These are phyloP conservation scores for Colletotrichum agaves DNA, from an alignment of 2,329 filamentous ascomycete genomes.

Conservation along the genomic window DNA sequence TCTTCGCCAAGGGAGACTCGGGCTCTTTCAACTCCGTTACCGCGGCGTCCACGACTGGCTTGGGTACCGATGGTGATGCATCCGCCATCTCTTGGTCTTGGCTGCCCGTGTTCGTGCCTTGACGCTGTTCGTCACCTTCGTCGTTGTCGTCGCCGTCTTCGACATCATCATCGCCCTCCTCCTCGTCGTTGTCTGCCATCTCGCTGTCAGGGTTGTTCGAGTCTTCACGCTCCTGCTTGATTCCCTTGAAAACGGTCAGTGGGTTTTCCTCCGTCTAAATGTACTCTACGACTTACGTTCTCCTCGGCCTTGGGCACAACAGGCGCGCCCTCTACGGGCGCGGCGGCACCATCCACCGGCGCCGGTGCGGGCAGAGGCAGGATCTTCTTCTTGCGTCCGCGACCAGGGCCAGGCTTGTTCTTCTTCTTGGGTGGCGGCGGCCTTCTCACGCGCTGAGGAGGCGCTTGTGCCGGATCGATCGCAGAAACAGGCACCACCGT, in stretches of 20 bases:
- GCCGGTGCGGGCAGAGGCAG: constrained; percentile 51
- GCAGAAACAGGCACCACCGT: constrained; percentile 65
- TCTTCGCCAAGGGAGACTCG: constrained; percentile 28
- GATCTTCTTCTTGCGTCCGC: constrained; percentile 84
- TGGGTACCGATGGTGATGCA: constrained; percentile 44
- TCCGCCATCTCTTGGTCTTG: constrained; percentile 48
- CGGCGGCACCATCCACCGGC: constrained; percentile 45
- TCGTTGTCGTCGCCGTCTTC: constrained; percentile 61
- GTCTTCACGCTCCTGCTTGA: constrained; percentile 57
- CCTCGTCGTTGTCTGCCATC: constrained; percentile 64
- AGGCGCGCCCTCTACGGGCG: constrained; percentile 43
- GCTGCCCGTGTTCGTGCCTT: constrained; percentile 47
- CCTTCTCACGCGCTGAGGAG: constrained; percentile 64
- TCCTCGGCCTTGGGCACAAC: constrained; percentile 34
- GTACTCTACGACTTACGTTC: constrained; percentile 37
- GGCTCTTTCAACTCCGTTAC: constrained; percentile 39
- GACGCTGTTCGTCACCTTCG: constrained; percentile 55
- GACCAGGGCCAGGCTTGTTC: constrained; percentile 77
- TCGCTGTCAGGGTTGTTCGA: constrained; percentile 61
- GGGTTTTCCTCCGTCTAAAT: too few species aligned
- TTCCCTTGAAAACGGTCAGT: constrained; percentile 45
- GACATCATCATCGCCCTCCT: constrained; percentile 59
- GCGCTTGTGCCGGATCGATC: constrained; percentile 59
- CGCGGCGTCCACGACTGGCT: constrained; percentile 40
- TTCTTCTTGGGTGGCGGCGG: constrained; percentile 85